Base-by-base conservation (phyloP, 257 asterid genomes). In the Nemophila menziesii region DNA sequence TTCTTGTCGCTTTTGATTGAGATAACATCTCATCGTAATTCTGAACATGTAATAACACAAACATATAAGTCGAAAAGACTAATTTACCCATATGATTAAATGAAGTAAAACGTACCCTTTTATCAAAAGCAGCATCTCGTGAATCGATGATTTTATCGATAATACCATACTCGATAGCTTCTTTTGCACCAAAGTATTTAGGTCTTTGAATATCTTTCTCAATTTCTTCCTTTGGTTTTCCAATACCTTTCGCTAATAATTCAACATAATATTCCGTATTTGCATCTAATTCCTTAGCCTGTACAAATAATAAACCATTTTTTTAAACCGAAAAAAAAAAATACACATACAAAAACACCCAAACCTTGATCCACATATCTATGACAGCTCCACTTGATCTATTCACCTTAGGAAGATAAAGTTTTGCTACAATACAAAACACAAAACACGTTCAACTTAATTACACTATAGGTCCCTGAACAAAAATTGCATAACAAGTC, bases 281-380 rank as follows among this genome's bases (percentile, higher is more conserved):
- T 19, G 81, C 80, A 6, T 85, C 94, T 23, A 81, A 77, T 55
- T 90, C 96, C 61, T 72, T 79, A 24, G 92, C 93, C 99, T 90
- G 75, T 34, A 22, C 15, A 48, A 57, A 40, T 34, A 45, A 39
- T 39, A 43, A 20, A 38, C 47, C 17, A 21, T 17, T 22, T 13
- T n/a, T 18, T 41, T 41, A 20, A 14, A 22, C n/a, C 9, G 2
- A 41, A 44, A 16, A 4, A 54, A 6, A 46, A 17, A 12, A 21
- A 47, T 2, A 55, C 4, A 26, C 22, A 40, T 14, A 14, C 20
- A 22, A 12, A 22, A 17, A 47, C n/a, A 16, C 20, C 23, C 33
- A 53, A 3, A 89, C 98, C 98, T 77, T 81, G 54, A 81, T 72
- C 96, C 96, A 90, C 94, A 85, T 74, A 60, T 90, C 99, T 22